A percentile compares a stretch with the other conserved stretches of the same genome.
Conservation (phyloP, 768 basidiomycete species). For the Leccinum barrowsii region DNA sequence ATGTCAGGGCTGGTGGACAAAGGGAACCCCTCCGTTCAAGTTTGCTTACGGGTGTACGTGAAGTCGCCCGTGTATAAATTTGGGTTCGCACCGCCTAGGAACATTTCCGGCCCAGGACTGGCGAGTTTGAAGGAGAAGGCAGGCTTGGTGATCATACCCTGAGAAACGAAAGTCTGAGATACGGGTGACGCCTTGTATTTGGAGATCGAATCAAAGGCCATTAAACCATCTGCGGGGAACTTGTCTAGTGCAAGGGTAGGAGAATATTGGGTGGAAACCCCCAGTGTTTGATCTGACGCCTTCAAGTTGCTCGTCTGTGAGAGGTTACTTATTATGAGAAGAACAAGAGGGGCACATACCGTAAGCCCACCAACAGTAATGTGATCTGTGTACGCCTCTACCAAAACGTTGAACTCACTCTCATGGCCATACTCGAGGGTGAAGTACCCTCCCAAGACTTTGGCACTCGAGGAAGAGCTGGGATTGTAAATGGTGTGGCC, state of each 20-base stretch:
- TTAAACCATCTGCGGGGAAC: constrained; percentile 23
- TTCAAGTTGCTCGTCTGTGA: background rate
- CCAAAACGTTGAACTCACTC: background rate
- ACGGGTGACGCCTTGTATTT: too few species aligned
- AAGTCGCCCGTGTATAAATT: too few species aligned
- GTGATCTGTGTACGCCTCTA: constrained; percentile 8
- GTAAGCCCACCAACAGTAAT: constrained; percentile 8
- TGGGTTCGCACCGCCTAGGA: too few species aligned
- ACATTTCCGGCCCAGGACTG: too few species aligned
- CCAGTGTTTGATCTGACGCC: constrained; percentile 13
- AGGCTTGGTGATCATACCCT: too few species aligned
- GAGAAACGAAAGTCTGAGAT: too few species aligned
- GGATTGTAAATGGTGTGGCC: constrained; percentile 34
- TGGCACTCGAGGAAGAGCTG: constrained; percentile 4
- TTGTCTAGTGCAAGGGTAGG: background rate
- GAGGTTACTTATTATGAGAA: background rate
- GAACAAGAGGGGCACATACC: background rate
- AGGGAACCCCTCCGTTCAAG: too few species aligned
- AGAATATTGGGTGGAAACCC: constrained; percentile 8
- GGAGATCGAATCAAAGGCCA: too few species aligned
- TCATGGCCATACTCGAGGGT: background rate
- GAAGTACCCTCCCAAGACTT: constrained; percentile 1
- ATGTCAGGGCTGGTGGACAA: too few species aligned
- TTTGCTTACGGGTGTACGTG: too few species aligned
- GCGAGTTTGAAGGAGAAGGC: too few species aligned